Conservation (phyloP, 2,329 filamentous ascomycete species). For the Arthrobotrys musiformis region DNA sequence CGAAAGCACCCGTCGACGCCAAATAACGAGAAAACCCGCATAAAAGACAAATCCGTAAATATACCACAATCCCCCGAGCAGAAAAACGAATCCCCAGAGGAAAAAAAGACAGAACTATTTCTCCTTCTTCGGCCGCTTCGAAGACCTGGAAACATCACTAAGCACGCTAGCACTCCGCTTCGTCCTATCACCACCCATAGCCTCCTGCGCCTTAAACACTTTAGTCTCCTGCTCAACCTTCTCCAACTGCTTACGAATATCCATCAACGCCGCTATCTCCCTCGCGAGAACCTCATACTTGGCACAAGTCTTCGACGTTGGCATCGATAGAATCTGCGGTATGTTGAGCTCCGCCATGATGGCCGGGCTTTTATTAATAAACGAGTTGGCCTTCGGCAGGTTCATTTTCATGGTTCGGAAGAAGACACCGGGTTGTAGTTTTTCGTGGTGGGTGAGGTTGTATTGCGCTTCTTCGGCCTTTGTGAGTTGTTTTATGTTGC, state of each 20-base stretch:
- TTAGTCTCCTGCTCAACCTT: conserved; percentile 70
- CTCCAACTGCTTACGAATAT: conserved; percentile 78
- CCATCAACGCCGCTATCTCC: conserved; percentile 76
- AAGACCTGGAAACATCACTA: conserved; percentile 49
- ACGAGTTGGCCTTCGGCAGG: conserved; percentile 81
- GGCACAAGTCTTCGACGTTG: conserved; percentile 76
- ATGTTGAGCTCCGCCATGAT: conserved; percentile 80
- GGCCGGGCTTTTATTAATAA: conserved; percentile 77
- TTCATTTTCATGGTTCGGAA: conserved; percentile 87
- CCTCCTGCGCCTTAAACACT: conserved; percentile 58
- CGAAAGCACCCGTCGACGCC: conserved; percentile 9
- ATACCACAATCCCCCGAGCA: neutral
- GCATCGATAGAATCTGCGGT: conserved; percentile 76
- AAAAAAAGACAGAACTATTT: conserved; percentile 4
- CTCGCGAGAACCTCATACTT: conserved; percentile 77
- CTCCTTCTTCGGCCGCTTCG: conserved; percentile 52
- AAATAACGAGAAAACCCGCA: neutral
- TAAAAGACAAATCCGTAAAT: too few species aligned
- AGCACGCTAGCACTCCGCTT: conserved; percentile 47
- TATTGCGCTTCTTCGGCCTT: conserved; percentile 81
- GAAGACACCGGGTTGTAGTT: conserved; percentile 83
- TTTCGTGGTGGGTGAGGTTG: conserved; percentile 85
- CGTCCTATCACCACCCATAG: conserved; percentile 26
- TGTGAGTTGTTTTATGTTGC: conserved; percentile 65
- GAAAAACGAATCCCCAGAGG: neutral